Evolutionary conservation across 2,329 filamentous ascomycete genomes (phyloP), one percentile per base, ranked within the genome.

Genomic region (Colletotrichum plurivorum): DNA sequence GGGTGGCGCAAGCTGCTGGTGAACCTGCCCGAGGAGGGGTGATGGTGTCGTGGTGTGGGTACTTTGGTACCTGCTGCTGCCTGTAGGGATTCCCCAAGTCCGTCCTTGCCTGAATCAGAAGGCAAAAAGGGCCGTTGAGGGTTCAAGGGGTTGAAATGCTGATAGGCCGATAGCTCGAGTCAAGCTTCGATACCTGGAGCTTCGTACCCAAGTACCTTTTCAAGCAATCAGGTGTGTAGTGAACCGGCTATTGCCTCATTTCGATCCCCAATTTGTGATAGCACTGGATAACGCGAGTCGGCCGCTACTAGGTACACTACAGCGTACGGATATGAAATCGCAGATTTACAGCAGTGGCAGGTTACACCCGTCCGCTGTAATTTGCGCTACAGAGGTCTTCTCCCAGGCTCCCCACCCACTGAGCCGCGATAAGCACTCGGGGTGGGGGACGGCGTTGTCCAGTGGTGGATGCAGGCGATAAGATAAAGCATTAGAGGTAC

Each of bases 1-100:
- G 25, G 10, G 59, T 63, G 45, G 64, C 59, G 59, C 53, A 54
- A 49, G 31, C 45, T 56, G 57, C 58, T 27, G 25, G 31, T 58
- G 53, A 56, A 31, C 46, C 52, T 22, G 20, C 20, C 20, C 3
- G 31, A 36, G 31, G 8, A 36, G 8, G 31, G 8, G 22, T 25
- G 22, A 25, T 5, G 46, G 8, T 5, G 8, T 12, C 18, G 18
- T 25, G 58, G 18, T 43, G 13, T 9, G n/a, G 46, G 36, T 25
- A 25, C 22, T 25, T 25, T 4, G 58, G 31, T 61, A 16, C 31
- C 10, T 15, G 41, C 41, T 43, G 41, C 41, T 43, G 41, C 41
- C 41, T 36, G 31, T 10, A n/a, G 22, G 51, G 45, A 6, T 31
- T 22, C 51, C 52, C 52, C 31, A 25, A 55, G 39, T 55, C 27